These are phyloP conservation scores for Botrytis hyacinthi DNA, from an alignment of 2,329 filamentous ascomycete genomes.

Conservation along the genomic window DNA sequence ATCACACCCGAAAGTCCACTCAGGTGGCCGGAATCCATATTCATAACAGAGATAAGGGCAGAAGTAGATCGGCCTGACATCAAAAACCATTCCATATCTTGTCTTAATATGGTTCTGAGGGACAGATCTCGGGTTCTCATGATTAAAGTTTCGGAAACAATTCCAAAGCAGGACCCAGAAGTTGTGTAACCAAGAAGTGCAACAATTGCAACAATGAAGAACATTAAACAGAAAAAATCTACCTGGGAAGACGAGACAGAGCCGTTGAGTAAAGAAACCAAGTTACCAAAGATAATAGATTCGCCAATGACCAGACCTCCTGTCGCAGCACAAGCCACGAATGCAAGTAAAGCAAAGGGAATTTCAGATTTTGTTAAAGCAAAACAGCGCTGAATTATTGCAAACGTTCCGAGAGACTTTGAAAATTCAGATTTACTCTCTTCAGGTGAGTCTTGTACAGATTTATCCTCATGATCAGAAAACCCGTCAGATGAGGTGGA, in stretches of 20 bases:
- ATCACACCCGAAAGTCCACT: constrained; percentile 69
- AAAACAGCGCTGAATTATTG: background rate
- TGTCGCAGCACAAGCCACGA: background rate
- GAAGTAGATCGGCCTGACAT: constrained; percentile 60
- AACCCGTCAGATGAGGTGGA: background rate
- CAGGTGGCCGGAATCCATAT: constrained; percentile 60
- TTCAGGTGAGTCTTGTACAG: background rate
- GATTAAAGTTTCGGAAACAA: constrained; percentile 62
- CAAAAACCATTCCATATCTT: constrained; percentile 71
- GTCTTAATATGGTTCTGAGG: constrained; percentile 62
- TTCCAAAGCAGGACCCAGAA: constrained; percentile 53
- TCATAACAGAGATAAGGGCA: constrained; percentile 64
- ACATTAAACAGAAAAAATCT: background rate
- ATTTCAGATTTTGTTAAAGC: background rate
- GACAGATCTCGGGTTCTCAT: constrained; percentile 60
- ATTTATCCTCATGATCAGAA: background rate
- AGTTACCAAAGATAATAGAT: background rate
- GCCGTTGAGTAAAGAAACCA: background rate
- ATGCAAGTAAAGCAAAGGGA: background rate
- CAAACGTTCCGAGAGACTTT: background rate
- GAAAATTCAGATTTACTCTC: background rate
- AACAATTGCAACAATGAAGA: constrained; percentile 40
- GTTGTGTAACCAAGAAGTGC: constrained; percentile 61
- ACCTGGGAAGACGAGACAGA: background rate
- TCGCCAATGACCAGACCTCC: background rate